Percentiles rank a stretch among this genome's conserved stretches.
phyloP scores from a whole-genome alignment of 202 grass and related monocot species.

The Alloteropsis angusta region DNA sequence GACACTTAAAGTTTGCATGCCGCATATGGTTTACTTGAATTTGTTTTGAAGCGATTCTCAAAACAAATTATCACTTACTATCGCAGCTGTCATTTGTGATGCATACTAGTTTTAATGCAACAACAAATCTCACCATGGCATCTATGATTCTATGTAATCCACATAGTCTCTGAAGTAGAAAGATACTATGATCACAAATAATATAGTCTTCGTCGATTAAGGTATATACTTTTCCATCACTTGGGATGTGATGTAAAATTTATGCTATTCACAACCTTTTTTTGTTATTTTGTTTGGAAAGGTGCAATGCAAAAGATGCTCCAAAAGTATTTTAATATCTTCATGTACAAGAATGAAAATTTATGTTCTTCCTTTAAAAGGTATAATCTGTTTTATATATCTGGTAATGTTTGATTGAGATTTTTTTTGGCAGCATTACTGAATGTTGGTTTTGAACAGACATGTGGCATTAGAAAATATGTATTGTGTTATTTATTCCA shows the following conservation, averaged over 20 bases:
- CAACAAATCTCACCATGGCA: background rate
- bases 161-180: background rate
- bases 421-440: background rate
- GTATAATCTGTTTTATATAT: background rate
- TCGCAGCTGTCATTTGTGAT: background rate
- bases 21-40: background rate
- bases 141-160: background rate
- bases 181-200: background rate
- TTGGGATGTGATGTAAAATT: background rate
- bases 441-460: background rate
- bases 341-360: background rate
- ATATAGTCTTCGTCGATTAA: background rate
- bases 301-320: background rate
- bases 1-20: background rate
- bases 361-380: background rate
- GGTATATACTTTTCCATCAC: background rate
- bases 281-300: background rate
- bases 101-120: background rate
- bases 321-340: background rate
- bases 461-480: background rate
- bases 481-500: background rate
- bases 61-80: background rate
- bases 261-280: background rate
- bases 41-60: background rate
- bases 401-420: background rate